Conservation (phyloP, 768 basidiomycete species). For the Tylopilus rubrobrunneus region DNA sequence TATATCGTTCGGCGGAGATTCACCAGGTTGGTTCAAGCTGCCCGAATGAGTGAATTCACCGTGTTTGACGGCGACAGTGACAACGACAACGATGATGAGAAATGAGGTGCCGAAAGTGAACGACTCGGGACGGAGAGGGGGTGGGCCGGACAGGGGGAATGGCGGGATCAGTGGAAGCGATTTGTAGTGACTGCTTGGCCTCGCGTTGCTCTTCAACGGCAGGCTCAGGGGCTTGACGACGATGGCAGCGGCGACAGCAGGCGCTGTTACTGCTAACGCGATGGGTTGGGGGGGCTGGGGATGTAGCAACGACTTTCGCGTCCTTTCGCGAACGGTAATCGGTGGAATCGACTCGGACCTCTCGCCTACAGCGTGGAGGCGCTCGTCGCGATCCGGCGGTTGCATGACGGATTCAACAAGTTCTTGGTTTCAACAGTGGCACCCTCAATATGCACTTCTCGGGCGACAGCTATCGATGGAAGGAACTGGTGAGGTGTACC, state of each 20-base stretch:
- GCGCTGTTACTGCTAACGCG: background rate
- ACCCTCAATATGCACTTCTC: background rate
- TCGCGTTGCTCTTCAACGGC: slow-evolving; percentile 2
- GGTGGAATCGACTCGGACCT: slow-evolving; percentile 1
- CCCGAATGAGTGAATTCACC: too few species aligned
- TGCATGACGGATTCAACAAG: background rate
- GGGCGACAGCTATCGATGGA: background rate
- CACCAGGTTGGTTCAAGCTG: too few species aligned
- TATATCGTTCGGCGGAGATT: too few species aligned
- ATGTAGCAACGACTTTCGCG: slow-evolving; percentile 4
- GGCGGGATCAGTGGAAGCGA: slow-evolving; percentile 1
- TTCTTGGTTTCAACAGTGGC: background rate
- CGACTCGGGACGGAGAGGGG: too few species aligned
- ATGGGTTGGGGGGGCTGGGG: background rate
- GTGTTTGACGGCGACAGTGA: too few species aligned
- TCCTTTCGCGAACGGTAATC: slow-evolving; percentile 1
- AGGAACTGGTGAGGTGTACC: background rate
- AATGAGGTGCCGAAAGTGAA: too few species aligned
- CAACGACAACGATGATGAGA: too few species aligned
- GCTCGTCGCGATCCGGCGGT: background rate
- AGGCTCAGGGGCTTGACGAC: background rate
- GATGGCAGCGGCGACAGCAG: background rate
- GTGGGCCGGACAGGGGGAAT: too few species aligned
- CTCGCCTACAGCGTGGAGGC: background rate
- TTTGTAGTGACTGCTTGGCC: slow-evolving; percentile 3